Evolutionary conservation across 2,329 filamentous ascomycete genomes (phyloP), one percentile per base, ranked within the genome.

Genomic region (Paecilomyces sp.): DNA sequence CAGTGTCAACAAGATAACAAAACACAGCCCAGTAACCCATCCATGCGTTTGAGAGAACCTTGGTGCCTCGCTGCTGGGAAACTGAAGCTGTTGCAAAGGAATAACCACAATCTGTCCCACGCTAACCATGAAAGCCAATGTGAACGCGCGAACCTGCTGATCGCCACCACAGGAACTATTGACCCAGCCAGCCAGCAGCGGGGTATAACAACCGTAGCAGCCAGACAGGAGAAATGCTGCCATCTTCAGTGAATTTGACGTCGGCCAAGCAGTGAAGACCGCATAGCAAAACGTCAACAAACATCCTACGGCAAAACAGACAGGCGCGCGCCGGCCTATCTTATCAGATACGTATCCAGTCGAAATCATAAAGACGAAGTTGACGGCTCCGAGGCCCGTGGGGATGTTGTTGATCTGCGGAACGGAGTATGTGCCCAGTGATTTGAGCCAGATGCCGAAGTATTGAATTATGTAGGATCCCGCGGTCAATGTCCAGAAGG

Each of bases 331-430:
- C 5, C 34, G 34, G 2, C 34, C 34, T 2, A 41, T 41, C 34
- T 15, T 13, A 41, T 41, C 34, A 13, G 11, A 15, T 41, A 41
- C 34, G n/a, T 41, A 41, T 7, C 13, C 64, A 15, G 63, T 62
- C 9, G 63, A 6, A 7, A 63, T n/a, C 54, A 64, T 62, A 9
- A 62, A 57, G 53, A 78, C 63, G 57, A 79, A 75, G 63, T 78
- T 78, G 64, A 79, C 68, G 9, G 77, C 78, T 34, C 74, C 74
- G 31, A 79, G 73, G 25, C 71, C 67, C 0, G 78, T 80, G 1
- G 78, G 76, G 34, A 79, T 79, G 63, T 76, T 79, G 68, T 80
- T 80, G 68, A 79, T 74, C 62, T 79, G 64, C 1, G 73, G 71
- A 2, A 78, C 67, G 0, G 70, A 68, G 64, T 76, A 78, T 41